Evolutionary conservation across 768 basidiomycete genomes (phyloP).

Genomic region (Gymnopilus dilepis): DNA sequence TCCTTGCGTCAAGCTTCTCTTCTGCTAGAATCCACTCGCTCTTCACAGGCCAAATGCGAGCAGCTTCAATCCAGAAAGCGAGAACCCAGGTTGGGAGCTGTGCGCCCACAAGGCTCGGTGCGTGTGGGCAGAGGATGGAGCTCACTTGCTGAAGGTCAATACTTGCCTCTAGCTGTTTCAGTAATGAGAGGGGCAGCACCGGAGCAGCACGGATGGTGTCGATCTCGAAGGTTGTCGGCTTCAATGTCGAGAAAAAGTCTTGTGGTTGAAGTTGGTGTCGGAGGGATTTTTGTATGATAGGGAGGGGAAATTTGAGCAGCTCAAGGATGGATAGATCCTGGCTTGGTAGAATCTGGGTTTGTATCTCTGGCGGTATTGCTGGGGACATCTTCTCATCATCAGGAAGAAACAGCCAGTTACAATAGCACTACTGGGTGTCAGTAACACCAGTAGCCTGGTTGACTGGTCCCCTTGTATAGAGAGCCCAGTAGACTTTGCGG

Average conservation of each 20-base stretch:
- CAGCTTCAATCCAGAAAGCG: not conserved
- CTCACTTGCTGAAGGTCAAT: not conserved
- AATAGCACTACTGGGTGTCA: no score
- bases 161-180: not conserved
- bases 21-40: not conserved
- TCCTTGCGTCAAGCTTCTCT: not conserved
- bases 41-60: not conserved
- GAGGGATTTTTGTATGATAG: not conserved
- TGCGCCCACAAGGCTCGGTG: not conserved
- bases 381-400: not conserved
- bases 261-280: not conserved
- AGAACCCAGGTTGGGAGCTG: slow-evolving; percentile 1
- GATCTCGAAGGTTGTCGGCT: not conserved
- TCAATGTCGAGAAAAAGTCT: not conserved
- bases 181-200: not conserved
- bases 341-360: not conserved
- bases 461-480: no score
- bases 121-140: not conserved
- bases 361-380: not conserved
- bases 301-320: not conserved
- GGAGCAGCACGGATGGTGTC: not conserved
- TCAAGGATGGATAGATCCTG: not conserved
- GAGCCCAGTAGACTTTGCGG: no score
- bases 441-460: no score
- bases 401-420: no score